Conservation (phyloP, 257 asterid species). For the Rehmannia glutinosa region DNA sequence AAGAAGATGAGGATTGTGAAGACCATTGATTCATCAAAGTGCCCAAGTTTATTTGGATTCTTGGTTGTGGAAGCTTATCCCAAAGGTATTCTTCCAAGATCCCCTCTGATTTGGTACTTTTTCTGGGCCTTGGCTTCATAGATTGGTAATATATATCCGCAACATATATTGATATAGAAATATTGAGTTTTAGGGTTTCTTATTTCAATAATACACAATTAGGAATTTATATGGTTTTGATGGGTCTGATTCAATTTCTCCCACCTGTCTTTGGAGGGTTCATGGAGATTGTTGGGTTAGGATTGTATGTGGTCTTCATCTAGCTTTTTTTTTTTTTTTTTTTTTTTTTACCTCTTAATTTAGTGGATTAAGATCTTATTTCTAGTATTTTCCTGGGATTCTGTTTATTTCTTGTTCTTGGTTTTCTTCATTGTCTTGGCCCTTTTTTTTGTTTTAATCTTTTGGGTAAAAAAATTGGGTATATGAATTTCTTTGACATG, state of each 20-base stretch:
- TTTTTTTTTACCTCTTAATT: background rate
- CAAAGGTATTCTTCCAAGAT: conserved; percentile 94
- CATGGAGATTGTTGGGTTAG: conserved; percentile 39
- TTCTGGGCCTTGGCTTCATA: conserved; percentile 95
- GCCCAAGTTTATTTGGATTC: conserved; percentile 54
- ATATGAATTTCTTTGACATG: too few relatives aligned
- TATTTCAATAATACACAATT: too few relatives aligned
- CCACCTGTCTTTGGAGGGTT: conserved; percentile 35
- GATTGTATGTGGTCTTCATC: conserved; percentile 30
- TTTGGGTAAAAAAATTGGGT: conserved; percentile 7
- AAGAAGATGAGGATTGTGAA: conserved; percentile 48
- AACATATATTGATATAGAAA: background rate
- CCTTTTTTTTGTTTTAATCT: conserved; percentile 2
- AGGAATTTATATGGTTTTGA: conserved; percentile 19
- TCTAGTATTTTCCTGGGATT: background rate
- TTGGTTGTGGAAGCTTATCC: conserved; percentile 91
- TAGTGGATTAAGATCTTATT: conserved; percentile 8
- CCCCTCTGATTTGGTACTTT: conserved; percentile 93
- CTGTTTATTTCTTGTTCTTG: too few relatives aligned
- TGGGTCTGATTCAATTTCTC: conserved; percentile 41
- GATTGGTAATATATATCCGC: conserved; percentile 61
- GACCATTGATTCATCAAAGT: conserved; percentile 44
- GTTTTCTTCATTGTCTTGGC: too few relatives aligned
- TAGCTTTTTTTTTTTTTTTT: conserved; percentile 8
- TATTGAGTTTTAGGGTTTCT: background rate